Conservation (phyloP, 2,329 filamentous ascomycete species). For the Chaetomiaceae sp. region DNA sequence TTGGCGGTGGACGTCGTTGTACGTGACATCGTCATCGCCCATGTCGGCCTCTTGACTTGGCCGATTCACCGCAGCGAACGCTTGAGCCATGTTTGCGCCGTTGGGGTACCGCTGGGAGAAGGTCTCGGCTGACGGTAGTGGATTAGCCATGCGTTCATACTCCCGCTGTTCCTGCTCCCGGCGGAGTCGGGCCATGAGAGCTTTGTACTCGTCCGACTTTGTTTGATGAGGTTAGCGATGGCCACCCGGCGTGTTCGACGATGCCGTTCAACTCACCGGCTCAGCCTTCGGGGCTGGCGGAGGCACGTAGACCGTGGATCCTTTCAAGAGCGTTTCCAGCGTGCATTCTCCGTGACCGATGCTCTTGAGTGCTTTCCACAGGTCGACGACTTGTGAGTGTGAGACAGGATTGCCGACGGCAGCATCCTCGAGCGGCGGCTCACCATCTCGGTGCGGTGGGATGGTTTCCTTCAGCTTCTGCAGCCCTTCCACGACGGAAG, state of each 20-base stretch:
- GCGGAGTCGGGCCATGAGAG: constrained; percentile 80
- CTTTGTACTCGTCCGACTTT: constrained; percentile 76
- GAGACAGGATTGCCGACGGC: constrained; percentile 64
- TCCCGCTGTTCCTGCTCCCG: constrained; percentile 74
- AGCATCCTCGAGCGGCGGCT: constrained; percentile 49
- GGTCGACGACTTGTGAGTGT: constrained; percentile 62
- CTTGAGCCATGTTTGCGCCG: constrained; percentile 43
- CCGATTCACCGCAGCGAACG: constrained; percentile 52
- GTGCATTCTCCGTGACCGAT: constrained; percentile 37
- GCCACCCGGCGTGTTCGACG: background rate
- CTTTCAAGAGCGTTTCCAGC: constrained; percentile 67
- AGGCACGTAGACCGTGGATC: constrained; percentile 68
- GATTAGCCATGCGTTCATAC: constrained; percentile 77
- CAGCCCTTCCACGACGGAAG: constrained; percentile 61
- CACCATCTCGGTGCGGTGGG: constrained; percentile 24
- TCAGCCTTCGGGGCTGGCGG: constrained; percentile 76
- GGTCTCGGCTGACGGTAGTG: constrained; percentile 50
- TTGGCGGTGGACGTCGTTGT: constrained; percentile 73
- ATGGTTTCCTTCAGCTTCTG: constrained; percentile 30
- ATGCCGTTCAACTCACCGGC: constrained; percentile 48
- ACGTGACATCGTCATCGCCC: constrained; percentile 58
- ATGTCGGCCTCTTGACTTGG: constrained; percentile 43
- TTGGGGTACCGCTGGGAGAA: constrained; percentile 56
- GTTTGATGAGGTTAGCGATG: constrained; percentile 34
- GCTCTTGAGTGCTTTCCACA: constrained; percentile 51